phyloP scores from a whole-genome alignment of 768 basidiomycete genomes.

The Mycena vitilis region DNA sequence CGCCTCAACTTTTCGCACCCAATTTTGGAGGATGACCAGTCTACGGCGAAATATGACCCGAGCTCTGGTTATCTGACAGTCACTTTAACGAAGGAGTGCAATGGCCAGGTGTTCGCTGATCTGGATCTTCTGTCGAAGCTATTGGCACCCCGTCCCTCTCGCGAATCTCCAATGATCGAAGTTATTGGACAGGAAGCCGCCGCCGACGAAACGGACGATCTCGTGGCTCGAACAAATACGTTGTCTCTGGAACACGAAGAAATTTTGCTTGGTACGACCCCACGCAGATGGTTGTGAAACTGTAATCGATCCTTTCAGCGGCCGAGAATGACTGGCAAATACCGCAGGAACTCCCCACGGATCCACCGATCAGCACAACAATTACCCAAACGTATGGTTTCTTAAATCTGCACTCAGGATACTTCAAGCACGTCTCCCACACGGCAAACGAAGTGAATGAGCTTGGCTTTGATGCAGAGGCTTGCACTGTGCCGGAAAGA shows the following conservation, averaged over 20 bases:
- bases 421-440: constrained; percentile 78
- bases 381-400: constrained; percentile 77
- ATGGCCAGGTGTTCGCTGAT: constrained; percentile 78
- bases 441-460: constrained; percentile 88
- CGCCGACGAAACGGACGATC: constrained; percentile 47
- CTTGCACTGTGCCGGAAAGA: constrained; percentile 61
- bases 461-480: constrained; percentile 76
- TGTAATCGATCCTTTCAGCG: constrained; percentile 55
- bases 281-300: constrained; percentile 4
- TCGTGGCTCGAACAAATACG: constrained; percentile 55
- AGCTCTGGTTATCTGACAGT: constrained; percentile 82
- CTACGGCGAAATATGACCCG: constrained; percentile 81
- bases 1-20: constrained; percentile 80
- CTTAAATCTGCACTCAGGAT: constrained; percentile 77
- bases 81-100: constrained; percentile 74
- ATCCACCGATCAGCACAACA: constrained; percentile 53
- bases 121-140: constrained; percentile 84
- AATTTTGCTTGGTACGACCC: constrained; percentile 63
- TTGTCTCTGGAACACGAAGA: constrained; percentile 70
- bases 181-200: constrained; percentile 57
- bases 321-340: constrained; percentile 84
- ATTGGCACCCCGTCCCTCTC: constrained; percentile 70
- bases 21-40: constrained; percentile 74
- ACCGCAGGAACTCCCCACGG: constrained; percentile 67
- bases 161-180: constrained; percentile 61